Base-by-base conservation (phyloP, 2,329 filamentous ascomycete genomes). In the Arthrobotrys musiformis region DNA sequence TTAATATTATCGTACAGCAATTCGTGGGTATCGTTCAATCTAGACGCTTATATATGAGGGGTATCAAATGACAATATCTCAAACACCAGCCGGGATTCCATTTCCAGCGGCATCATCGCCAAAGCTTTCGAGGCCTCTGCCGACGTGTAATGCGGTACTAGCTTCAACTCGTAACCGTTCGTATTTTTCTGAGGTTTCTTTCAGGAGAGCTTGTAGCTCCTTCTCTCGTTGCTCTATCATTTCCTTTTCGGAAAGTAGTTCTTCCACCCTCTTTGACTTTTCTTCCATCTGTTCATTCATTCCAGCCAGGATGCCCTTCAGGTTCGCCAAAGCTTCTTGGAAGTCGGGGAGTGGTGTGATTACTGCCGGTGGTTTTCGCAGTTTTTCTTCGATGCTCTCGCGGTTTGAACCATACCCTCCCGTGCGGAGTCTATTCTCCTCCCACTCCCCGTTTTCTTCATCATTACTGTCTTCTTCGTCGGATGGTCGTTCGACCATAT, bases 41-140 rank as follows among this genome's bases (percentile, higher is more conserved):
- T 50, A 50, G 22, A 28, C 13, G 46, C 42, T 33, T 33, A 33
- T 46, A 24, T 2, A 19, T 28, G 46, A n/a, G n/a, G n/a, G 46
- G 67, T 70, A 70, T 70, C 67, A 70, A 19, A 17, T 22, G 17
- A n/a, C 6, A n/a, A 11, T 56, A 22, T 40, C 22, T 50, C 46
- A 73, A 37, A 73, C 69, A 44, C 61, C 69, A 24, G 69, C 69
- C 2, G 69, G 69, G n/a, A 67, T 73, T 33, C 61, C 69, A 5
- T 60, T 73, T 26, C 50, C 61, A 8, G 70, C 15, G 2, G 44
- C 3, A 42, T 70, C 66, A 15, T 70, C 66, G 4, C 73, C 73
- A 56, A 77, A 77, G 24, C 66, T 77, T 35, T 77, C 73, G 13
- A 77, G 58, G 5, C 73, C 73, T 63, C 70, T 67, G 7, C 73